These are phyloP conservation scores for Phycomyces blakesleeanus DNA, from an alignment of 192 early-diverging fungal species.

Conservation along the genomic window DNA sequence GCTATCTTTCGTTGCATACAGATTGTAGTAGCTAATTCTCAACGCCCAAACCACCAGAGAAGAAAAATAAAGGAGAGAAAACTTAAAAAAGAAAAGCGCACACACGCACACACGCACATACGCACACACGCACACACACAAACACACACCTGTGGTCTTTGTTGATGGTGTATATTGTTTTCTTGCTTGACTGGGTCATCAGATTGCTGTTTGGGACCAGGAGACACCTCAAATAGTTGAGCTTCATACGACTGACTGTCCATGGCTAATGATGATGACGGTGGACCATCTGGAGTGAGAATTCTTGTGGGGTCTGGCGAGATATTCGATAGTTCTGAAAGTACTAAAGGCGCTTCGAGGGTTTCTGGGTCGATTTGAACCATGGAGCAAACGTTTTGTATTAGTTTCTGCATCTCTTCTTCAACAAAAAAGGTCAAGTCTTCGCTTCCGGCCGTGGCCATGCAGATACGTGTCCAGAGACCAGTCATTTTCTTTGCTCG, in stretches of 20 bases:
- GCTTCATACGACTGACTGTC: too few species aligned
- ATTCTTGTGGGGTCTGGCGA: background rate
- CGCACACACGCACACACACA: too few species aligned
- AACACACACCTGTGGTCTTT: too few species aligned
- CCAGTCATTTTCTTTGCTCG: slow-evolving; percentile 44
- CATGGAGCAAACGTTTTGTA: slow-evolving; percentile 14
- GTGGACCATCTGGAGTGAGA: too few species aligned
- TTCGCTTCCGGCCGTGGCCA: slow-evolving; percentile 30
- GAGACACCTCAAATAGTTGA: too few species aligned
- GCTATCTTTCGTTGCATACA: slow-evolving; percentile 1
- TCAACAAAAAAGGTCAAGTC: slow-evolving; percentile 29
- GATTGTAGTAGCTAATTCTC: background rate
- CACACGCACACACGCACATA: too few species aligned
- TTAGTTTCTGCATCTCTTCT: background rate
- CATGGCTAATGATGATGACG: too few species aligned
- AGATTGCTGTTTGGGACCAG: too few species aligned
- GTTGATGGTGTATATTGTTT: too few species aligned
- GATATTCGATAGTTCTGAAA: background rate
- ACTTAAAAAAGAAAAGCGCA: too few species aligned
- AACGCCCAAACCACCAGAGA: background rate
- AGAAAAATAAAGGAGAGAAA: background rate
- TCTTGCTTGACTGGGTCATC: too few species aligned
- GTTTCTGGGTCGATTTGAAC: background rate
- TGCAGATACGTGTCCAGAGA: slow-evolving; percentile 44
- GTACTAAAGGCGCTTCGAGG: background rate